phyloP scores from a whole-genome alignment of 768 basidiomycete species.

The Lactarius tabidus region DNA sequence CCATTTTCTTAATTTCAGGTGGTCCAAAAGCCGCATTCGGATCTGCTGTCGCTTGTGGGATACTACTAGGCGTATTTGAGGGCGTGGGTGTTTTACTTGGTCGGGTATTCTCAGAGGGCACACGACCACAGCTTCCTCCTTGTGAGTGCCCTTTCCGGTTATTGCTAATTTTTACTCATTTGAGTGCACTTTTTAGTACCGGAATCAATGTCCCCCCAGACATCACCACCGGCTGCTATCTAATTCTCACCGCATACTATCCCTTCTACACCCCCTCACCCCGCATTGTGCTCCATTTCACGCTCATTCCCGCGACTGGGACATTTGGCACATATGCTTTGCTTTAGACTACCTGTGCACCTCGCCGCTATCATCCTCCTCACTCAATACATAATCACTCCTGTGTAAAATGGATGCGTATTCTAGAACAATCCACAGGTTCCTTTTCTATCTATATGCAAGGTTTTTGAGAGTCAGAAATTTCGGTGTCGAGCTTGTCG shows the following conservation, averaged over 20 bases:
- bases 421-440: constrained; percentile 9
- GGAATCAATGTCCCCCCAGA: constrained; percentile 22
- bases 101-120: constrained; percentile 81
- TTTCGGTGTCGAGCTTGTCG: background rate
- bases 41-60: constrained; percentile 94
- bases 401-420: constrained; percentile 21
- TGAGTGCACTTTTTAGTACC: constrained; percentile 11
- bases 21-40: constrained; percentile 88
- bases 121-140: constrained; percentile 75
- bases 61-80: constrained; percentile 90
- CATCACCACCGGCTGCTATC: constrained; percentile 16
- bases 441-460: background rate
- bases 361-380: constrained; percentile 3
- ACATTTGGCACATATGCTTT: background rate
- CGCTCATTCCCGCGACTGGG: background rate
- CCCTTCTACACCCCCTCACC: background rate
- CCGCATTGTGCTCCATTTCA: background rate
- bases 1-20: constrained; percentile 45
- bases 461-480: background rate
- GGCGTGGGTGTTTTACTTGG: constrained; percentile 92
- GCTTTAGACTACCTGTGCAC: background rate
- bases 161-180: background rate
- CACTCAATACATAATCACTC: constrained; percentile 20
- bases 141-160: constrained; percentile 43
- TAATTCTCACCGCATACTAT: constrained; percentile 1